These are phyloP conservation scores for Apostasia ramifera DNA, from an alignment of 106 monocot genomes.

Conservation along the genomic window DNA sequence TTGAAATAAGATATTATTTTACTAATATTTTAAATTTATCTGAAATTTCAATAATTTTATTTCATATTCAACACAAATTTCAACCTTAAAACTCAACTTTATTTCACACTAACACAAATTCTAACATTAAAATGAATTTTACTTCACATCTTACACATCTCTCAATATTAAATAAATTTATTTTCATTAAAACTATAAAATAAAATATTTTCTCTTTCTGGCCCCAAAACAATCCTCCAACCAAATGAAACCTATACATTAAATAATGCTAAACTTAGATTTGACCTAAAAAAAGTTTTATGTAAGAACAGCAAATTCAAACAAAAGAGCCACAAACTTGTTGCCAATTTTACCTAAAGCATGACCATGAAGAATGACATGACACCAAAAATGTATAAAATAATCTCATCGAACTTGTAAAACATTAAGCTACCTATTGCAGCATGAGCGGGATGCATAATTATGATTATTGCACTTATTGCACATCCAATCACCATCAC, in stretches of 20 bases:
- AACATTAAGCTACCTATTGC: constrained; percentile 40
- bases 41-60: too few relatives aligned
- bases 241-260: neutral
- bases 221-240: too few relatives aligned
- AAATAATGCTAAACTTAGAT: neutral
- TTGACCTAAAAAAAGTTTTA: neutral
- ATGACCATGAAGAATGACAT: neutral
- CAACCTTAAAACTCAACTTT: too few relatives aligned
- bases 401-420: neutral
- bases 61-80: too few relatives aligned
- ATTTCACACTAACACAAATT: too few relatives aligned
- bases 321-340: neutral
- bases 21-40: too few relatives aligned
- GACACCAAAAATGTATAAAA: neutral
- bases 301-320: neutral
- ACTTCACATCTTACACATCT: too few relatives aligned
- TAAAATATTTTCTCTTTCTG: too few relatives aligned
- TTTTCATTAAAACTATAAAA: too few relatives aligned
- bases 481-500: constrained; percentile 80
- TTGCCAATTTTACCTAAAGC: neutral
- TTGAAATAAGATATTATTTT: too few relatives aligned
- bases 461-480: constrained; percentile 68
- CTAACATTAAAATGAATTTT: too few relatives aligned
- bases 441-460: constrained; percentile 56
- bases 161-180: too few relatives aligned